phyloP scores from a whole-genome alignment of 2,329 filamentous ascomycete genomes.

The Curvularia sp. region DNA sequence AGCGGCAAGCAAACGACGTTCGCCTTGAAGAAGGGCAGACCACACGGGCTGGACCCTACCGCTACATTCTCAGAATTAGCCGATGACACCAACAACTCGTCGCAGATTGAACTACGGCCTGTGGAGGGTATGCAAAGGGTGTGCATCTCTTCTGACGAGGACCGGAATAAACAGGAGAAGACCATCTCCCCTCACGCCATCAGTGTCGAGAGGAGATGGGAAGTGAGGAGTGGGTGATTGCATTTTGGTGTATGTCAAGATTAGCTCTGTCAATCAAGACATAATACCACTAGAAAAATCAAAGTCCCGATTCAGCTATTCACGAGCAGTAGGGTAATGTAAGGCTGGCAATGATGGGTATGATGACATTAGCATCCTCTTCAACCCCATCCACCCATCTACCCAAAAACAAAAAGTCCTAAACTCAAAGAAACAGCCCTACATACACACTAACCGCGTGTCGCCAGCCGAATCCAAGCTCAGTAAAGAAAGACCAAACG shows the following conservation, averaged over 20 bases:
- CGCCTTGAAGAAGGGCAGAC: conserved; percentile 12
- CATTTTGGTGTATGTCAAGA: not conserved
- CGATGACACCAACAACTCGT: conserved; percentile 5
- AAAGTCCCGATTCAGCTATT: not conserved
- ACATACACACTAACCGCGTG: not conserved
- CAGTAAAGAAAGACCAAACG: not conserved
- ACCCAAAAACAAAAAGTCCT: not conserved
- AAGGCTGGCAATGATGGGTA: not conserved
- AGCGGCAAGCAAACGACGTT: conserved; percentile 5
- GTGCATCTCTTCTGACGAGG: not conserved
- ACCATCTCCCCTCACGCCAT: not conserved
- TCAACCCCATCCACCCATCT: not conserved
- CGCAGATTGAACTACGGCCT: conserved; percentile 11
- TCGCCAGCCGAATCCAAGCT: not conserved
- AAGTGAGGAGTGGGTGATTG: not conserved
- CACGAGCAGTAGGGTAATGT: not conserved
- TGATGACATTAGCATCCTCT: not conserved
- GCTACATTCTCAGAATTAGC: conserved; percentile 9
- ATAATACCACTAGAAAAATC: not conserved
- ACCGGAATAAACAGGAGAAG: not conserved
- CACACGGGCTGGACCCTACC: not conserved
- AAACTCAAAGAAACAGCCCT: not conserved
- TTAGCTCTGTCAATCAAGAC: not conserved
- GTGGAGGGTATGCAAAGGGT: not conserved
- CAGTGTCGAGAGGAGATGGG: conserved; percentile 1